Evolutionary conservation across 345 rosid species (phyloP).

Genomic region (Linum lewisii): DNA sequence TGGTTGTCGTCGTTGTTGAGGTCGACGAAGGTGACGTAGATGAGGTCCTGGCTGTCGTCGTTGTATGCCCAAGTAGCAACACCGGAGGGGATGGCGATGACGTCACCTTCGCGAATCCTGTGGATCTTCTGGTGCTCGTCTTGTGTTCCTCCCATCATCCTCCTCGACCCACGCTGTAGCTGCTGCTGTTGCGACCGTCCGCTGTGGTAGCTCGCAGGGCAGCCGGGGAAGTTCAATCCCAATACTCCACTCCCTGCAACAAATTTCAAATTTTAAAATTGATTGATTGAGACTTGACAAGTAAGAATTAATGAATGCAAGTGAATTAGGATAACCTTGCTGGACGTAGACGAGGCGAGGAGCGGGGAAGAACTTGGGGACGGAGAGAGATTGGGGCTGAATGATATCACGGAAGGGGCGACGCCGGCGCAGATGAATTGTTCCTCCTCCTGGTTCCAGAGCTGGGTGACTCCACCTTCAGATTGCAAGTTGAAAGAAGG

Average conservation of each 20-base stretch:
- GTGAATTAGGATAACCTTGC: constrained; percentile 7
- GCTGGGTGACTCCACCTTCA: constrained; percentile 23
- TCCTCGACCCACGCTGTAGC: neutral
- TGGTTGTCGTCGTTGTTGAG: constrained; percentile 22
- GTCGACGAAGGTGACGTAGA: constrained; percentile 19
- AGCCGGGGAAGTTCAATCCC: constrained; percentile 24
- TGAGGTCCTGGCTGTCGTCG: constrained; percentile 25
- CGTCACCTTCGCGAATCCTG: constrained; percentile 23
- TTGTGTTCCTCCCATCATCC: neutral
- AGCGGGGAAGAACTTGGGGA: constrained; percentile 21
- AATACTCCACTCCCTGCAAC: constrained; percentile 16
- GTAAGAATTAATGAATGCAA: no score
- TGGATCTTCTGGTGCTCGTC: constrained; percentile 34
- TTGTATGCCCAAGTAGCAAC: constrained; percentile 29
- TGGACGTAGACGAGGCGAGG: constrained; percentile 24
- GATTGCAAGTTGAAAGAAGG: constrained; percentile 19
- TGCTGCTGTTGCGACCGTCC: constrained; percentile 1
- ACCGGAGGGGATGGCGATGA: constrained; percentile 26
- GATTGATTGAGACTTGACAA: no score
- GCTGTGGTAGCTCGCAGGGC: constrained; percentile 23
- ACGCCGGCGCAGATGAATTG: constrained; percentile 30
- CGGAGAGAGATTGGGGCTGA: constrained; percentile 21
- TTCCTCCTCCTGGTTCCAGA: constrained; percentile 28
- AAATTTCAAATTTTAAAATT: neutral
- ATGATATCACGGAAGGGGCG: constrained; percentile 14